Conservation (phyloP, 2,329 filamentous ascomycete species). For the Sclerotinia minor region DNA sequence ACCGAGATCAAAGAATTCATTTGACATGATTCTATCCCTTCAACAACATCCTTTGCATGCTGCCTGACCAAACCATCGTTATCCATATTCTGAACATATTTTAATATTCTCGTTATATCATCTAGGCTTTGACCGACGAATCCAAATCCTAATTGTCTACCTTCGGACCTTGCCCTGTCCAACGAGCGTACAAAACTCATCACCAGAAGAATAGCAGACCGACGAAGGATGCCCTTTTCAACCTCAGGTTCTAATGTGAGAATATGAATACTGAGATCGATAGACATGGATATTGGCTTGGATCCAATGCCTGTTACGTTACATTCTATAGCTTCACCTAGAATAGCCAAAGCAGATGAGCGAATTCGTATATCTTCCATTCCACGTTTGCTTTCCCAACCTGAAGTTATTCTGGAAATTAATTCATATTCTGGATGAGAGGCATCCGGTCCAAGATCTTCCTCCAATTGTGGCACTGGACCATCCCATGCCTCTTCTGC, state of each 20-base stretch:
- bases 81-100: slow-evolving; percentile 66
- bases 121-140: slow-evolving; percentile 56
- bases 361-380: slow-evolving; percentile 70
- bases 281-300: slow-evolving; percentile 52
- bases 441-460: slow-evolving; percentile 38
- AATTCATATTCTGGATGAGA: slow-evolving; percentile 47
- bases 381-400: slow-evolving; percentile 66
- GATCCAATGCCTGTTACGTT: slow-evolving; percentile 58
- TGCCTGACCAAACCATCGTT: slow-evolving; percentile 66
- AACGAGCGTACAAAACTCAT: slow-evolving; percentile 62
- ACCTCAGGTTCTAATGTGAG: slow-evolving; percentile 61
- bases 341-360: slow-evolving; percentile 66
- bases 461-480: slow-evolving; percentile 51
- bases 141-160: slow-evolving; percentile 53
- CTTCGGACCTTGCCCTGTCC: slow-evolving; percentile 52
- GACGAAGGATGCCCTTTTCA: slow-evolving; percentile 63
- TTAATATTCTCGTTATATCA: slow-evolving; percentile 62
- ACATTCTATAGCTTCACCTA: slow-evolving; percentile 60
- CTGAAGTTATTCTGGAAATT: slow-evolving; percentile 60
- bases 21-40: slow-evolving; percentile 64
- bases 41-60: slow-evolving; percentile 66
- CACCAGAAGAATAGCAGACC: slow-evolving; percentile 65
- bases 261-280: slow-evolving; percentile 64
- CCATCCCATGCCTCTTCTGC: slow-evolving; percentile 58
- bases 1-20: slow-evolving; percentile 46